These are phyloP conservation scores for Rosa lucieae DNA, from an alignment of 306 rosid species.

Conservation along the genomic window DNA sequence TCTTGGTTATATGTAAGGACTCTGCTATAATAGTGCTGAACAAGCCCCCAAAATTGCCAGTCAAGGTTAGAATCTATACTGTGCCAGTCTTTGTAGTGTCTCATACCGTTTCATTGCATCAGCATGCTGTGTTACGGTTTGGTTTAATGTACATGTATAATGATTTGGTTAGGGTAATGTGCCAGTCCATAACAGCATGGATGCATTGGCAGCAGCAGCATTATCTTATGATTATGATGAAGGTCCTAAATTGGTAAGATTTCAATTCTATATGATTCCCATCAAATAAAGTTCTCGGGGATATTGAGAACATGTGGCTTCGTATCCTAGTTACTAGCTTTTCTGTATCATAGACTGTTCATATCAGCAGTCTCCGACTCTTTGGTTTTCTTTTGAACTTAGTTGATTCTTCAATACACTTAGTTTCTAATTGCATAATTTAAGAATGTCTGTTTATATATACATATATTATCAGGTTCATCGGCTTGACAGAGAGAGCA, in stretches of 20 bases:
- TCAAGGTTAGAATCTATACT: constrained; percentile 61
- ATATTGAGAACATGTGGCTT: not conserved
- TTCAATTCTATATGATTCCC: constrained; percentile 10
- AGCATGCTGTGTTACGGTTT: constrained; percentile 20
- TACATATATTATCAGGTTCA: constrained; percentile 58
- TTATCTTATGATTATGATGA: constrained; percentile 76
- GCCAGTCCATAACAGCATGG: constrained; percentile 95
- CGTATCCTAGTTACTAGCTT: not conserved
- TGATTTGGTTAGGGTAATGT: constrained; percentile 73
- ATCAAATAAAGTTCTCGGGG: not conserved
- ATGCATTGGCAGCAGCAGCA: constrained; percentile 95
- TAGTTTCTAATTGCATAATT: not conserved
- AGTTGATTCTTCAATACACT: not conserved
- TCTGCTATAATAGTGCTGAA: constrained; percentile 76
- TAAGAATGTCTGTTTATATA: not conserved
- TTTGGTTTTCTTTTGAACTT: not conserved
- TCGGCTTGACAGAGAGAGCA: constrained; percentile 91
- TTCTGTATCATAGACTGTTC: not conserved
- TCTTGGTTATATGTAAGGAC: constrained; percentile 52
- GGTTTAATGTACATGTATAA: constrained; percentile 20
- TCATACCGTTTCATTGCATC: not conserved
- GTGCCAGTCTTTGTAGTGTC: constrained; percentile 8
- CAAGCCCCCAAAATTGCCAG: constrained; percentile 92
- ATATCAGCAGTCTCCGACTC: not conserved
- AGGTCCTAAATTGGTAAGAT: constrained; percentile 85